Base-by-base conservation (phyloP, 75 land plant species). In the Ceratopteris richardii region DNA sequence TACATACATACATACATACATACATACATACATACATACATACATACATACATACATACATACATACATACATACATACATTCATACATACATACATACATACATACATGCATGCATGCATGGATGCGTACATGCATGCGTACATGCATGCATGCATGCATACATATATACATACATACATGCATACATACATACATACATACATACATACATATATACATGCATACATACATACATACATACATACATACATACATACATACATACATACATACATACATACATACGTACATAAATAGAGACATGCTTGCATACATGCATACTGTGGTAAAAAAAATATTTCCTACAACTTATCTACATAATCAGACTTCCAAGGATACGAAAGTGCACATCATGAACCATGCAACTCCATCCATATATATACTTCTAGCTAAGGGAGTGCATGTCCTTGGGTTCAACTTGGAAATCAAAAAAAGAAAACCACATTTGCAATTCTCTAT, bases 41-140 rank as follows among this genome's bases (percentile, higher is more conserved):
- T 51, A n/a, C 54, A 51, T n/a, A 51, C 23, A 51, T 51, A 19
- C 54, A 19, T 51, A 18, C 19, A 51, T 51, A 51, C 54, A 51
- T 51, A 51, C 23, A 51, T 51, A 51, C 54, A 51, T 51, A 40
- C 42, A 14, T 40, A 40, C 42, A 14, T 40, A 40, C 42, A 40
- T 40, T 10, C 42, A 40, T 14, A 40, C 42, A 40, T 14, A 40
- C 14, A 40, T 14, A 40, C 14, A 40, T 14, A 40, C 14, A 40
- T 14, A 40, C 14, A 18, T n/a, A 51, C 10, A 11, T n/a, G 18
- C 23, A 51, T 11, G 18, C 18, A 23, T 18, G 10, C 18, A 51
- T 18, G 10, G 10, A 14, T 14, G 42, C 9, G 42, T 14, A 40
- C 42, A 40, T 40, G 42, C 42, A 40, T 40, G 14, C 42, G 10